Percentiles rank a stretch among this genome's conserved stretches.
Evolutionary conservation across 768 basidiomycete genomes (phyloP).

Genomic region (Rhizopogon vesiculosus): DNA sequence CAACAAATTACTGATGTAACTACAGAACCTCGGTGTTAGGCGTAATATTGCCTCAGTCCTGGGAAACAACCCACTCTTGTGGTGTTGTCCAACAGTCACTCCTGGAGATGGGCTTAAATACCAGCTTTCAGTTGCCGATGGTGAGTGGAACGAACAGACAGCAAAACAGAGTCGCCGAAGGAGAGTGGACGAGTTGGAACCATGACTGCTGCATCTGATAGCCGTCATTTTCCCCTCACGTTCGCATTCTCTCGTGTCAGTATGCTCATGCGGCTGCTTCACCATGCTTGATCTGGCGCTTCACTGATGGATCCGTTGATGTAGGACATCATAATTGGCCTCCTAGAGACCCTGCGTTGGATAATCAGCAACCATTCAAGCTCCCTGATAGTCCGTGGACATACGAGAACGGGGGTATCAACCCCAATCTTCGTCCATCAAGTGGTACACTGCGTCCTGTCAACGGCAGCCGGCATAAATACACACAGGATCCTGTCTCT

Average conservation of each 20-base stretch:
- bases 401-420: slow-evolving; percentile 71
- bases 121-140: slow-evolving; percentile 62
- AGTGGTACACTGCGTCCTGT: slow-evolving; percentile 36
- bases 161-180: slow-evolving; percentile 10
- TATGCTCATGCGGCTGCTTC: background rate
- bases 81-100: slow-evolving; percentile 76
- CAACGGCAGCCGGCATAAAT: slow-evolving; percentile 13
- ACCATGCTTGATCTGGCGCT: slow-evolving; percentile 6
- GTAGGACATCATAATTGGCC: slow-evolving; percentile 56
- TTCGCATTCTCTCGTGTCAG: slow-evolving; percentile 2
- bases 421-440: slow-evolving; percentile 69
- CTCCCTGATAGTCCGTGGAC: slow-evolving; percentile 78
- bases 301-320: slow-evolving; percentile 25
- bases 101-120: slow-evolving; percentile 76
- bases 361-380: slow-evolving; percentile 34
- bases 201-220: background rate
- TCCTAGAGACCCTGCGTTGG: slow-evolving; percentile 54
- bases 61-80: slow-evolving; percentile 67
- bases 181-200: slow-evolving; percentile 4
- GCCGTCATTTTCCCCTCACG: slow-evolving; percentile 3
- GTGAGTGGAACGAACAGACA: slow-evolving; percentile 64
- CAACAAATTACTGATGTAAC: slow-evolving; percentile 7
- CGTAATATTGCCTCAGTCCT: slow-evolving; percentile 76
- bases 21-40: slow-evolving; percentile 72
- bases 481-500: slow-evolving; percentile 33